phyloP scores from a whole-genome alignment of 306 rosid species.

The Prunus davidiana region DNA sequence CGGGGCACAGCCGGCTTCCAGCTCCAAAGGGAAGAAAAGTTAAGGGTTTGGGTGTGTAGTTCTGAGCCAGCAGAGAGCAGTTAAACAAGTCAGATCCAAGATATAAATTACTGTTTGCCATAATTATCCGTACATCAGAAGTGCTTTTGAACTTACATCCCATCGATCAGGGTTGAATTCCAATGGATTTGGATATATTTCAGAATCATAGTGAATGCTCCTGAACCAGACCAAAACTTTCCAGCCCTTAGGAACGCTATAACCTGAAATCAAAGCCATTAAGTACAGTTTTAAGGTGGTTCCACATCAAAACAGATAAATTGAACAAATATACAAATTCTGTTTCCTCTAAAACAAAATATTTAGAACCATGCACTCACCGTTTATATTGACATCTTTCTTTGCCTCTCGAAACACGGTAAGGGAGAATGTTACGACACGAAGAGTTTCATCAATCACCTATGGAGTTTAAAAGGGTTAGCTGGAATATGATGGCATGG shows the following conservation, averaged over 20 bases:
- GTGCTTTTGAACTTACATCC: slow-evolving; percentile 49
- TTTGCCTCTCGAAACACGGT: slow-evolving; percentile 82
- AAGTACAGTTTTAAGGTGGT: not conserved
- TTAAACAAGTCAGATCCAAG: not conserved
- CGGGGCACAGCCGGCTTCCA: slow-evolving; percentile 78
- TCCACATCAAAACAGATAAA: too few species aligned
- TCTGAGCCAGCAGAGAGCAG: slow-evolving; percentile 17
- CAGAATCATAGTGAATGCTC: slow-evolving; percentile 73
- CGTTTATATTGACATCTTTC: slow-evolving; percentile 55
- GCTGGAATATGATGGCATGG: not conserved
- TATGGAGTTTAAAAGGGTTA: slow-evolving; percentile 1
- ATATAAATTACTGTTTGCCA: not conserved
- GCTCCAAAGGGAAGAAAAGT: slow-evolving; percentile 88
- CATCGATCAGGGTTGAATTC: slow-evolving; percentile 82
- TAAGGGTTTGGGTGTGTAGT: slow-evolving; percentile 55
- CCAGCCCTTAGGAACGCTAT: slow-evolving; percentile 83
- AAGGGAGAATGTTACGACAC: slow-evolving; percentile 71
- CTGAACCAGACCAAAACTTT: slow-evolving; percentile 85
- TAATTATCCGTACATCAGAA: not conserved
- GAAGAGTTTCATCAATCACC: slow-evolving; percentile 91
- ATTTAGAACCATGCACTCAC: slow-evolving; percentile 31
- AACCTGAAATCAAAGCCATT: slow-evolving; percentile 47
- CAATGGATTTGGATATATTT: slow-evolving; percentile 69
- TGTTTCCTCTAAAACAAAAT: too few species aligned
- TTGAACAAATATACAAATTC: too few species aligned